Evolutionary conservation across 192 early-diverging fungal species (phyloP).

Genomic region (Linnemannia schmuckeri): DNA sequence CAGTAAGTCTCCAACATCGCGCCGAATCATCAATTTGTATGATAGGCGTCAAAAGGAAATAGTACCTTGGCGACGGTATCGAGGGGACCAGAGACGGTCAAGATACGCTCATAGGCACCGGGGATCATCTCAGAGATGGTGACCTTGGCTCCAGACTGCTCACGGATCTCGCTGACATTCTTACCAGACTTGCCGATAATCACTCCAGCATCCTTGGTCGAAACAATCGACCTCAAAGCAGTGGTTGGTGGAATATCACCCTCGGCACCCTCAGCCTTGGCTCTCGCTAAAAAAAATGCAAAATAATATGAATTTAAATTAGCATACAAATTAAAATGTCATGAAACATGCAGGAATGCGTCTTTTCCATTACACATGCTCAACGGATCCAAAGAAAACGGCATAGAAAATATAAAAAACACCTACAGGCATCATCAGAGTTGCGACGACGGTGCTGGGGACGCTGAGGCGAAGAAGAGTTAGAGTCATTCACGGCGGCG

Average conservation of each 20-base stretch:
- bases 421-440: constrained; percentile 54
- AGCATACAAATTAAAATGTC: background rate
- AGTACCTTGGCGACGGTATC: constrained; percentile 76
- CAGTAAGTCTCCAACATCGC: background rate
- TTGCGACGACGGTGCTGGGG: constrained; percentile 56
- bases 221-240: constrained; percentile 69
- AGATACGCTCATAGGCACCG: constrained; percentile 79
- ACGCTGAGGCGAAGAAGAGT: constrained; percentile 55
- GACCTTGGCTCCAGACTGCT: constrained; percentile 85
- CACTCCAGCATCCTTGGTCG: constrained; percentile 87
- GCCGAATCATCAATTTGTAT: background rate
- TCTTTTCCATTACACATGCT: background rate
- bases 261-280: constrained; percentile 45
- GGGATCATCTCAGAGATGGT: constrained; percentile 91
- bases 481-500: constrained; percentile 59
- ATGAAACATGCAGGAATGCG: background rate
- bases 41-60: background rate
- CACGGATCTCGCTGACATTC: constrained; percentile 93
- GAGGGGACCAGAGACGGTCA: constrained; percentile 80
- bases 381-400: background rate
- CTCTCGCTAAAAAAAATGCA: constrained; percentile 5
- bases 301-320: background rate
- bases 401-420: background rate
- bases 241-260: constrained; percentile 56
- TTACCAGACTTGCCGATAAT: constrained; percentile 91